Base-by-base conservation (phyloP, 2,329 filamentous ascomycete species). In the Aspergillus fijiensis region DNA sequence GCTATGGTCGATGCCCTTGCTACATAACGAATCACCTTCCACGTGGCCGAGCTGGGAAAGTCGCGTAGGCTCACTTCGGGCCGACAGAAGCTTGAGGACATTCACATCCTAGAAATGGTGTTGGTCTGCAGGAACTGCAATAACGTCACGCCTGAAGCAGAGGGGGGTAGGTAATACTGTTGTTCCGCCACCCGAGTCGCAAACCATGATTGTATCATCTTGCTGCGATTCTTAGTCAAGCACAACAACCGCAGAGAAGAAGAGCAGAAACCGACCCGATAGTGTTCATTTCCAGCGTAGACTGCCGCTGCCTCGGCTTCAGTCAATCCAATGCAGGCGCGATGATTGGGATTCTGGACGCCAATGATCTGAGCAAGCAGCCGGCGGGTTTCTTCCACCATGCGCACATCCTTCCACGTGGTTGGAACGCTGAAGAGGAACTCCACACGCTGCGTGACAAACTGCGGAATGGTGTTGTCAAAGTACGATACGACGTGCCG, bases 271-370 rank as follows among this genome's bases (percentile, higher is more conserved):
- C 55, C 1, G 16, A 66, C 66, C 49, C 62, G 27, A 45, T 71
- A 69, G 57, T 70, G 63, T 31, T 71, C 69, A 39, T 70, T 71
- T 4, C 79, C 77, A 0, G 79, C 77, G 67, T 82, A 79, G 1
- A 84, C 80, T 27, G 82, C 82, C 2, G 82, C 81, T 5, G 82
- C 82, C 65, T 84, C 82, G 0, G 82, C 82, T 68, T 84, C 82
- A 0, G 82, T 84, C 16, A 84, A 70, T 0, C 80, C 80, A 53
- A 84, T 80, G 0, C 61, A 70, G 4, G 77, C 74, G 2, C 61
- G 69, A 65, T 83, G 80, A 29, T 70, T 65, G 0, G 63, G 60
- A 23, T 62, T 64, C 51, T 66, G 66, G 12, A 66, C 65, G 60
- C 73, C 72, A 14, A 76, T 72, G 2, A 72, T 73, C 1, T 55